Percentiles rank a stretch among this genome's conserved stretches.
These are phyloP conservation scores for Epichloe festucae DNA, from an alignment of 2,329 filamentous ascomycete species.

Conservation along the genomic window DNA sequence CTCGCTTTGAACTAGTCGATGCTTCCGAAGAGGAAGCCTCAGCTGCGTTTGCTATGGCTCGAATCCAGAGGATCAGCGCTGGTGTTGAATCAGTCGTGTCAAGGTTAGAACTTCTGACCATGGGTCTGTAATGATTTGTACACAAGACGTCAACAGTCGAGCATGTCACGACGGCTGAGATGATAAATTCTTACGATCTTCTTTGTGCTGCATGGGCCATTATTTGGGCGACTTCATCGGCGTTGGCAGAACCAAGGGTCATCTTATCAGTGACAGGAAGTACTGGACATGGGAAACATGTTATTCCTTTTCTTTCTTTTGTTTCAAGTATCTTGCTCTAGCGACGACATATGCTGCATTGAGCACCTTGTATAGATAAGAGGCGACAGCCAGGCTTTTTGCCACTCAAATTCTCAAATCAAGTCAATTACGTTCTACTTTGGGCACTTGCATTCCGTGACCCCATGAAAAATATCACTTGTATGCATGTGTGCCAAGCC, in stretches of 20 bases:
- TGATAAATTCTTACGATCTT: not conserved
- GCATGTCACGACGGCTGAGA: not conserved
- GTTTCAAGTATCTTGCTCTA: not conserved
- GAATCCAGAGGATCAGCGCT: slow-evolving; percentile 36
- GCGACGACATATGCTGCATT: slow-evolving; percentile 1
- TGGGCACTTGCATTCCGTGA: not conserved
- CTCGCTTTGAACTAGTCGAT: slow-evolving; percentile 52
- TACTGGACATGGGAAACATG: not conserved
- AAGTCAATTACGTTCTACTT: not conserved
- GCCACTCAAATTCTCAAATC: not conserved
- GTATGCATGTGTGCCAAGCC: not conserved
- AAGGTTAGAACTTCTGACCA: slow-evolving; percentile 25
- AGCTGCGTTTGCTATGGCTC: slow-evolving; percentile 32
- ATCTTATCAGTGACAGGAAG: not conserved
- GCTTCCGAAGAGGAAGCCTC: slow-evolving; percentile 34
- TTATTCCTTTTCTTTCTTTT: not conserved
- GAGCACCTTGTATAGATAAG: slow-evolving; percentile 6
- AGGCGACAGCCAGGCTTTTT: slow-evolving; percentile 5
- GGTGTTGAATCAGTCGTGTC: slow-evolving; percentile 22
- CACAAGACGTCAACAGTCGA: not conserved
- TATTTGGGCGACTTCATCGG: not conserved
- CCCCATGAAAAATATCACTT: not conserved
- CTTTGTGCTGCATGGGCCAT: slow-evolving; percentile 3
- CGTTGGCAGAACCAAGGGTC: slow-evolving; percentile 3
- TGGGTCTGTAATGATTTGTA: slow-evolving; percentile 16